Evolutionary conservation across 331 rosid species (phyloP).

Genomic region (Cucumis variabilis): DNA sequence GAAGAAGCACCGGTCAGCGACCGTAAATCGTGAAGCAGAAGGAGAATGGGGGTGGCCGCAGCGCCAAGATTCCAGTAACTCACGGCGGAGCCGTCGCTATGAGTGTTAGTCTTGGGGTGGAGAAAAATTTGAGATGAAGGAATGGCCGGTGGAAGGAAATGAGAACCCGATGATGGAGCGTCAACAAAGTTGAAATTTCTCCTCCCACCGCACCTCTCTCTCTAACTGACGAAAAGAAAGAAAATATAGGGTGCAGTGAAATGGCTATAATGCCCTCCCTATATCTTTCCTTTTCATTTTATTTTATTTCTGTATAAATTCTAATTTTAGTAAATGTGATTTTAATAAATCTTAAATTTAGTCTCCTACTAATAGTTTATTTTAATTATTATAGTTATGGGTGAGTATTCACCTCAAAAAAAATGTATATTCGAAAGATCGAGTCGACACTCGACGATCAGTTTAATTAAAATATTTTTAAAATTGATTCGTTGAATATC

Average conservation of each 20-base stretch:
- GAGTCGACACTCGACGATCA: too few species aligned
- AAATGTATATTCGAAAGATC: too few species aligned
- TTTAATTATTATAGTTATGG: too few species aligned
- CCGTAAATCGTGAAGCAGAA: conserved; percentile 40
- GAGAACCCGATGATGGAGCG: conserved; percentile 41
- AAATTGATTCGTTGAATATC: too few species aligned
- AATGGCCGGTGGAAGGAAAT: conserved; percentile 28
- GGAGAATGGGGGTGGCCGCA: not conserved
- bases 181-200: conserved; percentile 39
- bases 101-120: conserved; percentile 31
- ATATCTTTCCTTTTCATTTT: not conserved
- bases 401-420: too few species aligned
- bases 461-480: too few species aligned
- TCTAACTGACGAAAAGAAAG: not conserved
- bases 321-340: too few species aligned
- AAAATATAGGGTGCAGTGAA: not conserved
- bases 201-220: conserved; percentile 20
- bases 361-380: too few species aligned
- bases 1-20: conserved; percentile 35
- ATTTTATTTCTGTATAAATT: too few species aligned
- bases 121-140: conserved; percentile 29
- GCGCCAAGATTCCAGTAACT: conserved; percentile 11
- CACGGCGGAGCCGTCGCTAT: conserved; percentile 2
- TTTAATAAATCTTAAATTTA: too few species aligned
- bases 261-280: conserved; percentile 38